Evolutionary conservation across 345 rosid species (phyloP).

Genomic region (Anacardium occidentale): DNA sequence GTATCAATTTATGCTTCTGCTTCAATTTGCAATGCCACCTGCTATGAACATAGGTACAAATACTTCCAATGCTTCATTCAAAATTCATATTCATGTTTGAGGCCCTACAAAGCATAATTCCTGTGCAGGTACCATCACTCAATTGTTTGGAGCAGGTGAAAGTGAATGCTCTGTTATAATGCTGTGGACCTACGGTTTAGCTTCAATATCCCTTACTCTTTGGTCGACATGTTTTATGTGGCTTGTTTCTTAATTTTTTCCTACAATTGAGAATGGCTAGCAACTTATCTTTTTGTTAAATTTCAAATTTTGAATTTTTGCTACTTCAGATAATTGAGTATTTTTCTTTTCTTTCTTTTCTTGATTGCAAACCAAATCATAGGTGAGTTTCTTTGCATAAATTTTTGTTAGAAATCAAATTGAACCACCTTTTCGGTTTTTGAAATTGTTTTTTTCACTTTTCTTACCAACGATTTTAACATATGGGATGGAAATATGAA

Average conservation of each 20-base stretch:
- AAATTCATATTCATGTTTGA: not conserved
- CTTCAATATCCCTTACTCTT: conserved; percentile 56
- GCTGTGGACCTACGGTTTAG: conserved; percentile 63
- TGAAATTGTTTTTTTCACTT: too few relatives aligned
- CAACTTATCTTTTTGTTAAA: not conserved
- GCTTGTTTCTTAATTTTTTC: conserved; percentile 40
- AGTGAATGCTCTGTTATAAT: conserved; percentile 67
- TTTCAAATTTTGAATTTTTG: not conserved
- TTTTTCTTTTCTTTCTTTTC: too few relatives aligned
- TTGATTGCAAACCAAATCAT: too few relatives aligned
- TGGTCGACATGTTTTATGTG: conserved; percentile 76
- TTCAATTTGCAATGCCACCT: conserved; percentile 72
- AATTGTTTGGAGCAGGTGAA: conserved; percentile 58
- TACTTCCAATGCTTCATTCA: not conserved
- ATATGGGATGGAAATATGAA: too few relatives aligned
- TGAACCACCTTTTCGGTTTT: too few relatives aligned
- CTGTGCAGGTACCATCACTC: conserved; percentile 61
- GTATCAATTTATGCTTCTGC: conserved; percentile 61
- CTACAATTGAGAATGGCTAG: not conserved
- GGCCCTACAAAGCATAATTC: not conserved
- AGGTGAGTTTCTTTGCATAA: too few relatives aligned
- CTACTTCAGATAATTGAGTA: too few relatives aligned
- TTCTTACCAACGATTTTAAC: too few relatives aligned
- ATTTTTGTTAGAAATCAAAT: too few relatives aligned
- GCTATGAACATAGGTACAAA: conserved; percentile 49